phyloP scores from a whole-genome alignment of 2,329 filamentous ascomycete genomes.

The Pseudopithomyces maydicus region DNA sequence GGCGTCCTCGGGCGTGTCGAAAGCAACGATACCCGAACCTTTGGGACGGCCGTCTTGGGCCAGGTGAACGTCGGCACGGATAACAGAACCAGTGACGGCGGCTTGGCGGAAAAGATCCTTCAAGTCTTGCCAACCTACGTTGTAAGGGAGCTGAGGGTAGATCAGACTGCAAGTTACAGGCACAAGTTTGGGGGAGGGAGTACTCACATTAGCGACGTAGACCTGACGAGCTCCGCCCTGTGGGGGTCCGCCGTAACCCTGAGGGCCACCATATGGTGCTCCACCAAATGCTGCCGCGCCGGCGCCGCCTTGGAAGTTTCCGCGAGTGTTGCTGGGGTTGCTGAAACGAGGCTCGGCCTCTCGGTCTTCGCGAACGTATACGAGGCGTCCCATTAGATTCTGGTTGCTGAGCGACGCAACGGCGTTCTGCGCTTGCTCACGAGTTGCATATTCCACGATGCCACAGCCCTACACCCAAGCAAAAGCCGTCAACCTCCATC shows the following conservation, averaged over 20 bases:
- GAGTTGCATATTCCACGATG: constrained; percentile 99
- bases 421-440: constrained; percentile 97
- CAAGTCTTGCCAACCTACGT: constrained; percentile 97
- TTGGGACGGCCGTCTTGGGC: constrained; percentile 92
- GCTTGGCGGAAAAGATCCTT: constrained; percentile 99
- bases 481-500: constrained; percentile 98
- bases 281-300: constrained; percentile 17
- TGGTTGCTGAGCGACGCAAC: constrained; percentile 99
- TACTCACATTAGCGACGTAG: constrained; percentile 93
- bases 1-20: constrained; percentile 92
- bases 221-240: constrained; percentile 82
- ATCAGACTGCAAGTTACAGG: constrained; percentile 12
- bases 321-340: constrained; percentile 63
- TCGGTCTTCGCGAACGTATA: constrained; percentile 98
- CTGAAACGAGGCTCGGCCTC: constrained; percentile 97
- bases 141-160: constrained; percentile 83
- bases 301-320: constrained; percentile 52
- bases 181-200: constrained; percentile 20
- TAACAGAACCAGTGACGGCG: constrained; percentile 60
- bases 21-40: constrained; percentile 95
- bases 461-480: constrained; percentile 98
- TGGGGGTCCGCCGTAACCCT: constrained; percentile 52
- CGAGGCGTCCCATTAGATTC: constrained; percentile 96
- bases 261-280: constrained; percentile 33
- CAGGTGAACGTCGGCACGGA: constrained; percentile 93